Evolutionary conservation across 2,329 filamentous ascomycete genomes (phyloP).

Genomic region (Hymenotorrendiella dingleyae): DNA sequence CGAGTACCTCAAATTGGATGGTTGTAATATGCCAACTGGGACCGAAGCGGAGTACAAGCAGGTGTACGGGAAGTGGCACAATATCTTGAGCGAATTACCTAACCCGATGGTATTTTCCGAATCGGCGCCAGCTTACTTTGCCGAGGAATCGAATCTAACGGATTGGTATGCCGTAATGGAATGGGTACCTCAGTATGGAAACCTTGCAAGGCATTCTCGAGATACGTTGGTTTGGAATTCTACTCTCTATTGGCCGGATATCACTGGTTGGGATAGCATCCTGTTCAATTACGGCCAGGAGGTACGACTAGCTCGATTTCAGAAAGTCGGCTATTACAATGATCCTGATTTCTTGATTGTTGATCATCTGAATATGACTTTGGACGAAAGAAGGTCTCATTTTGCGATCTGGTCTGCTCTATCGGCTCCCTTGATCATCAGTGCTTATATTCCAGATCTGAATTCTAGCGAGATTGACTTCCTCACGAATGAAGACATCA

Average conservation of each 20-base stretch:
- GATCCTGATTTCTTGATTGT: slow-evolving; percentile 27
- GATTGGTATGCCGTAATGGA: slow-evolving; percentile 41
- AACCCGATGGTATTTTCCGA: slow-evolving; percentile 31
- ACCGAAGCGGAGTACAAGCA: slow-evolving; percentile 36
- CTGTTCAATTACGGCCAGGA: slow-evolving; percentile 41
- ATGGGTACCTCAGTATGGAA: slow-evolving; percentile 33
- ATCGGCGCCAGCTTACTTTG: slow-evolving; percentile 45
- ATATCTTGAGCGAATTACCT: slow-evolving; percentile 25
- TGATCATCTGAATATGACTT: slow-evolving; percentile 22
- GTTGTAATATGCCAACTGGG: slow-evolving; percentile 38
- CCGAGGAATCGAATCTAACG: slow-evolving; percentile 35
- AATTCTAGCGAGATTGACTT: slow-evolving; percentile 31
- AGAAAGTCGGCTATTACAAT: slow-evolving; percentile 34
- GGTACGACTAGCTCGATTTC: slow-evolving; percentile 25
- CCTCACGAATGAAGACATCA: slow-evolving; percentile 31
- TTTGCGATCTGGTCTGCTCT: slow-evolving; percentile 27
- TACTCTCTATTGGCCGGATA: slow-evolving; percentile 22
- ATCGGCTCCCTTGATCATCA: slow-evolving; percentile 27
- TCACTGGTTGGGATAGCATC: slow-evolving; percentile 39
- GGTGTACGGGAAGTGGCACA: slow-evolving; percentile 38
- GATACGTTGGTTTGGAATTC: slow-evolving; percentile 25
- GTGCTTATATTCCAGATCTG: slow-evolving; percentile 31
- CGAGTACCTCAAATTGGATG: slow-evolving; percentile 55
- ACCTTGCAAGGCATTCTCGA: slow-evolving; percentile 33
- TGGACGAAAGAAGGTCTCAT: slow-evolving; percentile 25